Conservation (phyloP, 495 filamentous ascomycete species). For the Tuber microsphaerosporum region DNA sequence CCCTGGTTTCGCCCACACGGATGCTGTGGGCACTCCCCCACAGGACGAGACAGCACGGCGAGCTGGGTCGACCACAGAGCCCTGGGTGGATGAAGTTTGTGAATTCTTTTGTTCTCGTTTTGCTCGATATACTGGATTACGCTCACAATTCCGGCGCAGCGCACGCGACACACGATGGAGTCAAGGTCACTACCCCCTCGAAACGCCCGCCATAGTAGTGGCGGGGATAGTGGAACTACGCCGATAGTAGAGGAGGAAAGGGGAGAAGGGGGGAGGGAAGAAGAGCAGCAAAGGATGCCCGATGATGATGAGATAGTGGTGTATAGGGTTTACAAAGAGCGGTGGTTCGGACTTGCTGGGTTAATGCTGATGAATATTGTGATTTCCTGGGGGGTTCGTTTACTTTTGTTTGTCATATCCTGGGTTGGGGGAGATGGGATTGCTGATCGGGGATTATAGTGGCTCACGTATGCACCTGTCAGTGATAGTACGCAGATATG, state of each 20-base stretch:
- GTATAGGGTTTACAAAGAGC: constrained; percentile 77
- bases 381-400: constrained; percentile 86
- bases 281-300: neutral
- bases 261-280: neutral
- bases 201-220: neutral
- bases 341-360: constrained; percentile 82
- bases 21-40: neutral
- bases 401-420: neutral
- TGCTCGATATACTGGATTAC: neutral
- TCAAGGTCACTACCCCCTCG: neutral
- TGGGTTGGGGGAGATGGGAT: neutral
- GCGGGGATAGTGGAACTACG: neutral
- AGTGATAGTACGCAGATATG: constrained; percentile 67
- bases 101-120: neutral
- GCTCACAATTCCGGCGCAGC: neutral
- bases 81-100: neutral
- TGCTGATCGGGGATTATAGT: constrained; percentile 41
- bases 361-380: constrained; percentile 84
- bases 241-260: neutral
- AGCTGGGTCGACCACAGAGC: neutral
- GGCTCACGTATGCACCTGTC: constrained; percentile 87
- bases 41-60: neutral
- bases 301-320: neutral
- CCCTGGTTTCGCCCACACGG: neutral
- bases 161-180: neutral